Base-by-base conservation (phyloP, 305 asterid species). In the Fraxinus floribunda region DNA sequence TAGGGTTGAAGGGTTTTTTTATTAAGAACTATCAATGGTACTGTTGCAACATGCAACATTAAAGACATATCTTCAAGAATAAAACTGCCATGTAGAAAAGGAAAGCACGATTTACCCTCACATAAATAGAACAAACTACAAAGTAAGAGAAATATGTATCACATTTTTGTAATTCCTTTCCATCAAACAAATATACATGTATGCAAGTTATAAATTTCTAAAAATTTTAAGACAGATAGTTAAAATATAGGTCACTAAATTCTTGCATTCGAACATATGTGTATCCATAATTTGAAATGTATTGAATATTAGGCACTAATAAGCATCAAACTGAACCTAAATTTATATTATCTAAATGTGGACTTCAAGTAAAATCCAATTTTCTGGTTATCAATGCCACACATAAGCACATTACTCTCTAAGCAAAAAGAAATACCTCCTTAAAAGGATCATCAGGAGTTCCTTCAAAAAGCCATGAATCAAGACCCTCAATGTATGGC, bases 391-490 rank as follows among this genome's bases (percentile, higher is more conserved):
- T 74, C 77, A 77, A 82, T 60, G 57, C 29, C 41, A 81, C 24
- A 75, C 55, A 77, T 55, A 68, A 85, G 32, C 75, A 81, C 70
- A 83, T 68, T 30, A 60, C 41, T 82, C 41, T 82, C 38, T 38
- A 80, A 11, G 49, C 1, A 52, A n/a, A 75, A 84, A 86, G 80
- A 87, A 80, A 84, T 87, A 95, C 98, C 99, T 96, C 99, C 83
- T 92, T 93, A 83, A 90, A 93, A 75, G 99, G 98, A 84, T 94
- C 99, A 82, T 94, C 97, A 81, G 94, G 95, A 79, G 89, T 91
- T 83, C 98, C 99, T 79, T 96, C 97, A 86, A 94, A 94, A 87
- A 96, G 91, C 99, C 99, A 96, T 81, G 98, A 92, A 92, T 94
- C 99, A 78, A 96, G 97, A 84, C 86, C 89, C 90, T 93, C 95